Base-by-base conservation (phyloP, 805 yeast species). In the Candida quercuum region DNA sequence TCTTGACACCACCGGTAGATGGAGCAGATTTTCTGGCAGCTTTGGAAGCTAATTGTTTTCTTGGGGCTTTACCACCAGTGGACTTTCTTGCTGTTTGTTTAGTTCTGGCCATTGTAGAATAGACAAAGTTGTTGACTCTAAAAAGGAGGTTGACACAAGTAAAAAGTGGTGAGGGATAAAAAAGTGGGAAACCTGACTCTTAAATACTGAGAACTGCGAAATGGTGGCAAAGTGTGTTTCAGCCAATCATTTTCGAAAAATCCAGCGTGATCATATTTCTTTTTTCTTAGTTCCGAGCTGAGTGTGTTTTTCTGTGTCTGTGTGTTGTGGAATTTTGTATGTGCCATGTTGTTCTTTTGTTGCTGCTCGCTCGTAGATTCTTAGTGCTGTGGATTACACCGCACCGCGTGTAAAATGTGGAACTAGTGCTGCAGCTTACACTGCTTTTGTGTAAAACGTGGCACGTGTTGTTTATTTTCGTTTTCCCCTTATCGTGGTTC, bases 41-140 rank as follows among this genome's bases (percentile, higher is more conserved):
- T 73, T 84, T 84, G 44, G 94, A 84, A 48, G 94, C 94, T 59
- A 84, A 72, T 68, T 84, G 94, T 69, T 84, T 85, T 84, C 94
- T 84, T 79, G 94, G 94, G 36, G 94, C 94, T 69, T 85, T 85
- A 79, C 94, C 94, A 80, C 94, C 94, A 56, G 94, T 85, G 50
- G 93, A 84, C 69, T 85, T 85, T 85, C 94, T 85, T 59, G 94
- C 93, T 51, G 94, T 85, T 78, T 85, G 94, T 67, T 85, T 85
- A 48, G 94, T 85, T 84, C 93, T 85, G 60, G 94, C 94, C 94
- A 85, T 85, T 63, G 47, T 49, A 38, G n/a, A 26, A 14, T 14
- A 26, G 8, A 15, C 13, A 19, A 16, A 22, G 53, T 47, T 48
- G 41, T 40, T 41, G 35, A 32, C 27, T 12, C 22, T 54, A 43